Evolutionary conservation across 768 basidiomycete species (phyloP), one percentile per base, ranked within the genome.

Genomic region (Crassisporium funariophilum): DNA sequence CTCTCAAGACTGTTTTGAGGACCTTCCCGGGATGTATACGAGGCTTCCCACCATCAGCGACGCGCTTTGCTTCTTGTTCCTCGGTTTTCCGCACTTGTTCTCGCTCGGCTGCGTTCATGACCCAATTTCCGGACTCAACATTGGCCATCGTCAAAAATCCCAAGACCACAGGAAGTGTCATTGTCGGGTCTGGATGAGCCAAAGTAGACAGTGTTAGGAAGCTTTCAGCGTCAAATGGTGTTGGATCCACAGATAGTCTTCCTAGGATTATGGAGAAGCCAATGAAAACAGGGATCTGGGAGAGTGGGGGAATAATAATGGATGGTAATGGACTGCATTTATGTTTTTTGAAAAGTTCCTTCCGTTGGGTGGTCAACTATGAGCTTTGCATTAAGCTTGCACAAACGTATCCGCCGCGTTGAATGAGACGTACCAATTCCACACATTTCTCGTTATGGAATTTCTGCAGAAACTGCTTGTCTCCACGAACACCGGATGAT

Each of bases 121-220:
- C 77, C 88, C 86, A 90, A 31, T 78, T 78, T 25, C 82, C 78
- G 6, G 85, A 82, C 59, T 92, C 90, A 9, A 89, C 84, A 52
- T 90, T 91, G 2, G 84, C 85, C 71, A 91, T 73, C 8, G 86
- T 88, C 31, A 89, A 61, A 36, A 91, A 63, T 5, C 90, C 90
- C 16, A 91, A 71, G 2, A 78, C 67, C 41, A 91, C 81, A 2
- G 90, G 90, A 1, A 91, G 62, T 10, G 78, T 67, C 57, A 77
- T 77, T 0, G 88, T 88, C 21, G 85, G 76, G 61, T 92, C 90
- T 8, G 84, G 72, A 59, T 86, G 83, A 9, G 81, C 70, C 39
- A 91, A 69, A 3, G 84, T 82, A 4, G 86, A 78, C 27, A 92
- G 74, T 0, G 86, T 86, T 27, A 89, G 61, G 67, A 91, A 88